phyloP scores from a whole-genome alignment of 768 basidiomycete genomes.

The Naganishia friedmannii region DNA sequence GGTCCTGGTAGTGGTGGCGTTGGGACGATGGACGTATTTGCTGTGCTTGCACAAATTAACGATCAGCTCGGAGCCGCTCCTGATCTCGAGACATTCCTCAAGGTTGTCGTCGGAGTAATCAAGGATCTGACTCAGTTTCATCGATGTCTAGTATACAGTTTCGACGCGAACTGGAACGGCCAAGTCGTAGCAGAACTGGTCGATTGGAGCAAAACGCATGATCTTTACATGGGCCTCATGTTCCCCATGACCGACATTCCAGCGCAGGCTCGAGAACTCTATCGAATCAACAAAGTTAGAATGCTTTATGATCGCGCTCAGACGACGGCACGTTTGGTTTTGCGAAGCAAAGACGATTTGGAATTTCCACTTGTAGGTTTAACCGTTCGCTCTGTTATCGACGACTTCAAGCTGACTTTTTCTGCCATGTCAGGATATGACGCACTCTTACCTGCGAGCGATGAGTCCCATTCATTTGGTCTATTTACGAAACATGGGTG shows the following conservation, averaged over 20 bases:
- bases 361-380: slow-evolving; percentile 63
- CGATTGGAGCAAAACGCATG: slow-evolving; percentile 71
- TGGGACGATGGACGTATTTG: slow-evolving; percentile 74
- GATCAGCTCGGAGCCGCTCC: slow-evolving; percentile 69
- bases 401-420: neutral
- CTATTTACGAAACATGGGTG: slow-evolving; percentile 78
- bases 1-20: slow-evolving; percentile 36
- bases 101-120: slow-evolving; percentile 68
- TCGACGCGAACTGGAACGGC: slow-evolving; percentile 76
- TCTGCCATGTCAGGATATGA: slow-evolving; percentile 76
- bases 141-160: slow-evolving; percentile 76
- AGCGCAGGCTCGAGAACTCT: slow-evolving; percentile 64
- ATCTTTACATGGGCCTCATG: slow-evolving; percentile 63
- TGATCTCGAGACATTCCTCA: slow-evolving; percentile 67
- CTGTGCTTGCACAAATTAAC: slow-evolving; percentile 73
- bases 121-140: slow-evolving; percentile 80
- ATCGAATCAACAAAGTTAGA: slow-evolving; percentile 73
- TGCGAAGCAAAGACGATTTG: slow-evolving; percentile 63
- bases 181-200: slow-evolving; percentile 74
- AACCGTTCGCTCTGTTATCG: neutral
- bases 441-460: slow-evolving; percentile 75
- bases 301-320: slow-evolving; percentile 71
- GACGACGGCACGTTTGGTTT: slow-evolving; percentile 70
- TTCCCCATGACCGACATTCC: slow-evolving; percentile 54
- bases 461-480: slow-evolving; percentile 76